Percentiles rank a stretch among this genome's conserved stretches.
phyloP scores from a whole-genome alignment of 805 yeast species.

The Barnettozyma pratensis region DNA sequence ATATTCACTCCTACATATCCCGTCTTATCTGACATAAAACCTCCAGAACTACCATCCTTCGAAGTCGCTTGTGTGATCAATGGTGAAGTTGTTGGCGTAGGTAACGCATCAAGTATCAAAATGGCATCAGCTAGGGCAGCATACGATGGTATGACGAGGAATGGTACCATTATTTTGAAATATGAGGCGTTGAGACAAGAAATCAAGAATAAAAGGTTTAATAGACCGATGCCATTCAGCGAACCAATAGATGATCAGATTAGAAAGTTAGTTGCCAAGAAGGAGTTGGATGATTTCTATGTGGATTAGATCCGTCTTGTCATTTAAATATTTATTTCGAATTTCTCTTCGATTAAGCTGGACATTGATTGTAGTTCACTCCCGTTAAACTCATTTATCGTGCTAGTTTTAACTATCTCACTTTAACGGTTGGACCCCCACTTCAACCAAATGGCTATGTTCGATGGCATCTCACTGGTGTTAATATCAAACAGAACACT shows the following conservation, averaged over 20 bases:
- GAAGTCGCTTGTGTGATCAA: slow-evolving; percentile 57
- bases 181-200: slow-evolving; percentile 22
- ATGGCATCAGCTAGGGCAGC: slow-evolving; percentile 83
- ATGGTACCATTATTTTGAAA: slow-evolving; percentile 42
- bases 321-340: too few relatives aligned
- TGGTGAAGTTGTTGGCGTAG: slow-evolving; percentile 62
- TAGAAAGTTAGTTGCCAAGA: background rate
- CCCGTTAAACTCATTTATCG: too few relatives aligned
- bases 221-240: background rate
- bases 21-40: slow-evolving; percentile 36
- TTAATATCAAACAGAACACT: too few relatives aligned
- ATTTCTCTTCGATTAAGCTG: too few relatives aligned
- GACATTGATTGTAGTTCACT: too few relatives aligned
- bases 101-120: slow-evolving; percentile 55
- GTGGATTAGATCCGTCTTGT: background rate
- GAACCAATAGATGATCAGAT: background rate
- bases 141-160: slow-evolving; percentile 58
- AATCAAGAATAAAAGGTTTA: background rate
- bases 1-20: slow-evolving; percentile 48
- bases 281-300: background rate
- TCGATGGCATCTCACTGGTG: too few relatives aligned
- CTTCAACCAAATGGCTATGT: too few relatives aligned
- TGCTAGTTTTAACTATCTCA: too few relatives aligned
- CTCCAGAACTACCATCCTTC: slow-evolving; percentile 31
- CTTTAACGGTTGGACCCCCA: too few relatives aligned